phyloP scores from a whole-genome alignment of 2,329 filamentous ascomycete species.

The Cylindrodendrum hubeiense region DNA sequence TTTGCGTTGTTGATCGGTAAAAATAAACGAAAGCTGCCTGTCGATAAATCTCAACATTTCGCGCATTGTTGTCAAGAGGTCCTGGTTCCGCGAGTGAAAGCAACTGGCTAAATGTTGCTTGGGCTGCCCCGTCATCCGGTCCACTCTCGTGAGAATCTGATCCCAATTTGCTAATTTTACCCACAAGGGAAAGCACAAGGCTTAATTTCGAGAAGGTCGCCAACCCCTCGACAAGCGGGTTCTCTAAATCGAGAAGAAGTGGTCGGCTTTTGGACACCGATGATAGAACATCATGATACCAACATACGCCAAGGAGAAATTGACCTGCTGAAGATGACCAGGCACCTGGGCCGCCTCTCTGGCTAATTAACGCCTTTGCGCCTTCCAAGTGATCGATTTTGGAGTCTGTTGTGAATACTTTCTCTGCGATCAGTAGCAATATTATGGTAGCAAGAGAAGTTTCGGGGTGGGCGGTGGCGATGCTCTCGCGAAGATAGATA shows the following conservation, averaged over 20 bases:
- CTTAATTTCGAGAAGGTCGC: not conserved
- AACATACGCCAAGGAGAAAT: not conserved
- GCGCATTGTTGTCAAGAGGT: not conserved
- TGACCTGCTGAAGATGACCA: not conserved
- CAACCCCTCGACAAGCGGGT: not conserved
- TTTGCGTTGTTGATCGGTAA: not conserved
- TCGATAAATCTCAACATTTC: not conserved
- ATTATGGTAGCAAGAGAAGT: not conserved
- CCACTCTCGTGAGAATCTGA: not conserved
- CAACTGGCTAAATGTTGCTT: not conserved
- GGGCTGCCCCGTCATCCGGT: not conserved
- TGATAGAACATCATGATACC: not conserved
- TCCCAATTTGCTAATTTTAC: not conserved
- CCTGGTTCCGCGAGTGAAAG: not conserved
- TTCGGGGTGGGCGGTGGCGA: not conserved
- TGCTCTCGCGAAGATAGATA: not conserved
- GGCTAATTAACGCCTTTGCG: not conserved
- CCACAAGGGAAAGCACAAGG: not conserved
- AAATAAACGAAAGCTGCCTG: not conserved
- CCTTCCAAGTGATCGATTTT: not conserved
- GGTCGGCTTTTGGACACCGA: not conserved
- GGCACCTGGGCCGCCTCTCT: not conserved
- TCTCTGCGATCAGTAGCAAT: not conserved
- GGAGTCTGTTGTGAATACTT: not conserved
- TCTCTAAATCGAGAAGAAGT: not conserved